phyloP scores from a whole-genome alignment of 345 rosid species.

The Draba incana region DNA sequence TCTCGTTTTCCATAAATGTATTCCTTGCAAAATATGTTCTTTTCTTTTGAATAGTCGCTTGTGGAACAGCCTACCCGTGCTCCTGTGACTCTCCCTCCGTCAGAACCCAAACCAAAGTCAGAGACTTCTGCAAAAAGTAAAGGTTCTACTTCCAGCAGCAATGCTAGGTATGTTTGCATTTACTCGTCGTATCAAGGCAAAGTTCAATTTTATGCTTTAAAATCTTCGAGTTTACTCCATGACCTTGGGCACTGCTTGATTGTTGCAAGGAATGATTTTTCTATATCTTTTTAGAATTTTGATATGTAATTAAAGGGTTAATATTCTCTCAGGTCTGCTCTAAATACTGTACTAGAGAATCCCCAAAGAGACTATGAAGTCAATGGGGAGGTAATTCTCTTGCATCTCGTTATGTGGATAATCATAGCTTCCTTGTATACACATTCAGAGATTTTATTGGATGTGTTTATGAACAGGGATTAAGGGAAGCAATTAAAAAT shows the following conservation, averaged over 20 bases:
- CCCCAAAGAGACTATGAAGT: slow-evolving; percentile 76
- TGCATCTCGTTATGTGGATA: not conserved
- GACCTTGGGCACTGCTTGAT: not conserved
- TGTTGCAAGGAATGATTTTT: not conserved
- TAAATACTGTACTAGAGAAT: slow-evolving; percentile 57
- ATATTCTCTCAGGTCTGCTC: slow-evolving; percentile 55
- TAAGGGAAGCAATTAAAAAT: slow-evolving; percentile 95
- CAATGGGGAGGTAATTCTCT: slow-evolving; percentile 75
- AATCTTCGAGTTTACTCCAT: not conserved
- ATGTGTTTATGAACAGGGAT: slow-evolving; percentile 58
- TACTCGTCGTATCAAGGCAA: slow-evolving; percentile 4
- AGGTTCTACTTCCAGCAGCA: slow-evolving; percentile 66
- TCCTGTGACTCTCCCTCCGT: slow-evolving; percentile 42
- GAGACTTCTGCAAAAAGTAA: slow-evolving; percentile 51
- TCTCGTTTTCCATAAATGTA: not conserved
- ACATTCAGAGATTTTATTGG: not conserved
- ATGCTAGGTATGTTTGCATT: slow-evolving; percentile 48
- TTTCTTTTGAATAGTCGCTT: not conserved
- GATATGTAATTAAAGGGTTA: slow-evolving; percentile 30
- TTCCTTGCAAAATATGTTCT: not conserved
- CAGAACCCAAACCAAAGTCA: slow-evolving; percentile 52
- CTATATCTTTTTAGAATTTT: slow-evolving; percentile 8
- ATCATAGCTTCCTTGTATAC: not conserved
- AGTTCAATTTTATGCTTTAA: too few species aligned
- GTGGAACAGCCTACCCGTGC: slow-evolving; percentile 45